phyloP scores from a whole-genome alignment of 78 protist genomes.

The Dictyostelium brefeldianum region DNA sequence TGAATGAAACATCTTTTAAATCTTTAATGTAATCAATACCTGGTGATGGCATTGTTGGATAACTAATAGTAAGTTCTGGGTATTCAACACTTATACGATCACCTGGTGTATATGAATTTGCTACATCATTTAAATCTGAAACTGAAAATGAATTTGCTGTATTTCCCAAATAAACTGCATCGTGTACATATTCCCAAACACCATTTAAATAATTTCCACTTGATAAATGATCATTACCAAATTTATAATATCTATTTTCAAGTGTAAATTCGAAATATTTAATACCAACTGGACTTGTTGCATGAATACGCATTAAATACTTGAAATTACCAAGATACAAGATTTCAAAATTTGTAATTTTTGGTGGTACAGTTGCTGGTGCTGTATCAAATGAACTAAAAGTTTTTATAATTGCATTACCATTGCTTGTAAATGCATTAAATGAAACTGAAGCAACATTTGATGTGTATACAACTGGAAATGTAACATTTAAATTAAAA shows the following conservation, averaged over 20 bases:
- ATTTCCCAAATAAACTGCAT: neutral
- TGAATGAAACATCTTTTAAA: neutral
- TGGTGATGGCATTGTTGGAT: neutral
- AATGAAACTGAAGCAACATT: too few relatives aligned
- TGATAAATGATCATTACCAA: neutral
- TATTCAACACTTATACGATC: neutral
- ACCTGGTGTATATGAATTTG: neutral
- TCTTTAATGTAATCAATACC: neutral
- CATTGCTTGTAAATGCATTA: too few relatives aligned
- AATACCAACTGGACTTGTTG: too few relatives aligned
- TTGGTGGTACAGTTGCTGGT: too few relatives aligned
- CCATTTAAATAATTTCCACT: neutral
- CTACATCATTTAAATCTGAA: neutral
- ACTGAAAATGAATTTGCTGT: neutral
- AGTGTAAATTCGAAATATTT: too few relatives aligned
- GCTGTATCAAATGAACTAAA: too few relatives aligned
- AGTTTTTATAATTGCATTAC: too few relatives aligned
- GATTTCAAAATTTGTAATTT: too few relatives aligned
- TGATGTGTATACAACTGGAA: too few relatives aligned
- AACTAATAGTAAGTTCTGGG: neutral
- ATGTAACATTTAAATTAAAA: too few relatives aligned
- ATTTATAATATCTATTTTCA: neutral
- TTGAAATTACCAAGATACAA: too few relatives aligned
- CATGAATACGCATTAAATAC: too few relatives aligned
- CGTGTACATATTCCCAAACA: neutral